Base-by-base conservation (phyloP, 179 eudicot species). In the Spergularia azorica region DNA sequence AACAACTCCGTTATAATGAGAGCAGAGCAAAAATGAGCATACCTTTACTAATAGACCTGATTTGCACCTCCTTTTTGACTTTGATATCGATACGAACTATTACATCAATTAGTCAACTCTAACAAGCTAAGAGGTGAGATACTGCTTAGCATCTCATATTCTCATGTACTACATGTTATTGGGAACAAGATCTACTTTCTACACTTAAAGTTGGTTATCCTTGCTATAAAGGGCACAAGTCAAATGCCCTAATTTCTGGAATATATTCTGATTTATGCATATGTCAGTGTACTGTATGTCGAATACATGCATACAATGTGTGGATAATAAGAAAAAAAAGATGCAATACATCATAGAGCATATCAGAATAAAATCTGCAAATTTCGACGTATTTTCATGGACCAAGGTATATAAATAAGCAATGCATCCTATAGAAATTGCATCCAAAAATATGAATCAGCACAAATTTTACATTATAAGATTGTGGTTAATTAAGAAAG, bases 141-240 rank as follows among this genome's bases (percentile, higher is more conserved):
- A 12, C 16, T 41, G 15, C 20, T 13, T 38, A 41, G 43, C 39
- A 38, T 26, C 32, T 26, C 1, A 26, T 26, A 2, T n/a, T 26
- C 32, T 26, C 32, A 26, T 26, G 32, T 26, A 26, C 20, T 46
- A 26, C 41, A 63, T 46, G 12, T 9, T 26, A 51, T 67, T n/a
- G n/a, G 73, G 60, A 70, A 16, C 61, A 70, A 52, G 41, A 70
- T 52, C 73, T 21, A 70, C 61, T 70, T 70, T 70, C 56, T 5
- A 50, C 12, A 10, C 72, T 36, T 21, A 54, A 51, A 69, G 13
- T 69, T 26, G 13, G 38, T 52, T 54, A 52, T 20, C 39, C 36
- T 0, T 12, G 13, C 41, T 9, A 70, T 51, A 52, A 70, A 51
- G 32, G 73, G 17, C 4, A 46, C 32, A 39, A n/a, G 57, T 67